Evolutionary conservation across 208 protist species (phyloP).

Genomic region (Porcisia hertigi): DNA sequence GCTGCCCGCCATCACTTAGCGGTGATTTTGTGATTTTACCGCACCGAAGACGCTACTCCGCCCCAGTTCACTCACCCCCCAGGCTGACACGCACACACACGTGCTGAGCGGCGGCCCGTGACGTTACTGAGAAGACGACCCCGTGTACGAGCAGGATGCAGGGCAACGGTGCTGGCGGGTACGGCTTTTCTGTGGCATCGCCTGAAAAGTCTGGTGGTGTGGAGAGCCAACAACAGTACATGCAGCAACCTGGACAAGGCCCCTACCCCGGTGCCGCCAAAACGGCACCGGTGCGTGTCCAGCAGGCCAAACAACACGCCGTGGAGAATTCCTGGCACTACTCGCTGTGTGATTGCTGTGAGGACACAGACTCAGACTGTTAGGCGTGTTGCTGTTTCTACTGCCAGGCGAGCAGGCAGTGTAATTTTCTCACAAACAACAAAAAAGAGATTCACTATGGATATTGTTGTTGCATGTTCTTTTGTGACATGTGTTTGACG

Average conservation of each 20-base stretch:
- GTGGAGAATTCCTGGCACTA: constrained; percentile 33
- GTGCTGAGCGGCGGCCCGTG: too few relatives aligned
- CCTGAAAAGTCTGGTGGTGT: background rate
- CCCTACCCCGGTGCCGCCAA: background rate
- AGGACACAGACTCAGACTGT: constrained; percentile 34
- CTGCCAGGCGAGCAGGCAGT: constrained; percentile 52
- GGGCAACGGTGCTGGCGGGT: background rate
- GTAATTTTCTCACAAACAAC: constrained; percentile 39
- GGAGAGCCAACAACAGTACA: background rate
- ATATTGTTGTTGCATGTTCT: too few relatives aligned
- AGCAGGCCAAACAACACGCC: fast-evolving
- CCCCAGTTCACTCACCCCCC: too few relatives aligned
- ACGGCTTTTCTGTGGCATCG: background rate
- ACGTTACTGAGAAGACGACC: too few relatives aligned
- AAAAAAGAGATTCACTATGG: constrained; percentile 15
- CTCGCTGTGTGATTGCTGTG: constrained; percentile 35
- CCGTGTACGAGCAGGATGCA: background rate
- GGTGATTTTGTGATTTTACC: too few relatives aligned
- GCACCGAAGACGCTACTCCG: too few relatives aligned
- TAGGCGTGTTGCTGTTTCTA: constrained; percentile 39
- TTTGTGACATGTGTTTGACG: too few relatives aligned
- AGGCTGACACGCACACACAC: too few relatives aligned
- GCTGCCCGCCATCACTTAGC: too few relatives aligned
- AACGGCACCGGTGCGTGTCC: too few relatives aligned
- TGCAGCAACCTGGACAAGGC: background rate